phyloP scores from a whole-genome alignment of 169 alveolate genomes.

The Eimeria maxima region DNA sequence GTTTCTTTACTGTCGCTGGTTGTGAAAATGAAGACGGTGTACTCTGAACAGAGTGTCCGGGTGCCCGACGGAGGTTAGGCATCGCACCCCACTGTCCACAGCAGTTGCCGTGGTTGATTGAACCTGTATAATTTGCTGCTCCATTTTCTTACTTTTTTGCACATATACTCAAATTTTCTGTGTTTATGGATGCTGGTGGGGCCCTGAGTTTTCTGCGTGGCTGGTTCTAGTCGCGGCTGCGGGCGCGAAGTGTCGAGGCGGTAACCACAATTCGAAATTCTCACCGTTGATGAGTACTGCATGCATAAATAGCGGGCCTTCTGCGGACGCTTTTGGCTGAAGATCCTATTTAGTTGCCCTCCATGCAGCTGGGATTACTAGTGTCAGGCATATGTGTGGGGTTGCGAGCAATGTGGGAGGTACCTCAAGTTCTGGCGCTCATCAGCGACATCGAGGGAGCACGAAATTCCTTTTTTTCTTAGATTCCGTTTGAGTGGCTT shows the following conservation, averaged over 20 bases:
- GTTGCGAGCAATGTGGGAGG: neutral
- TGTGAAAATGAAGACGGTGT: slow-evolving; percentile 73
- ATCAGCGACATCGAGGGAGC: neutral
- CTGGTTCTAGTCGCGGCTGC: neutral
- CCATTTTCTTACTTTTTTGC: neutral
- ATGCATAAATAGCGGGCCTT: neutral
- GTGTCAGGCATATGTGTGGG: neutral
- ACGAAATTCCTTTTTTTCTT: neutral
- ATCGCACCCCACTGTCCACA: slow-evolving; percentile 1
- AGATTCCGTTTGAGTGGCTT: neutral
- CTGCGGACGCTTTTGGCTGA: neutral
- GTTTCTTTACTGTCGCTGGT: slow-evolving; percentile 57
- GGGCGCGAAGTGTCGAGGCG: neutral
- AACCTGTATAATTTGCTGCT: neutral
- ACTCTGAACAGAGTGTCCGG: slow-evolving; percentile 70
- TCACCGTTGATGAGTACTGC: neutral
- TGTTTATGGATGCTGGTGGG: neutral
- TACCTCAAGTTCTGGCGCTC: neutral
- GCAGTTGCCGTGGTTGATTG: neutral
- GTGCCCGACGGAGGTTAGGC: slow-evolving; percentile 76
- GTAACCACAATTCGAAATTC: neutral
- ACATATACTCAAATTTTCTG: neutral
- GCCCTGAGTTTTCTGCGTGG: neutral
- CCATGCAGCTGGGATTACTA: neutral
- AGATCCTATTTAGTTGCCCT: neutral